phyloP scores from a whole-genome alignment of 345 rosid genomes.

The Erodium maritimum region DNA sequence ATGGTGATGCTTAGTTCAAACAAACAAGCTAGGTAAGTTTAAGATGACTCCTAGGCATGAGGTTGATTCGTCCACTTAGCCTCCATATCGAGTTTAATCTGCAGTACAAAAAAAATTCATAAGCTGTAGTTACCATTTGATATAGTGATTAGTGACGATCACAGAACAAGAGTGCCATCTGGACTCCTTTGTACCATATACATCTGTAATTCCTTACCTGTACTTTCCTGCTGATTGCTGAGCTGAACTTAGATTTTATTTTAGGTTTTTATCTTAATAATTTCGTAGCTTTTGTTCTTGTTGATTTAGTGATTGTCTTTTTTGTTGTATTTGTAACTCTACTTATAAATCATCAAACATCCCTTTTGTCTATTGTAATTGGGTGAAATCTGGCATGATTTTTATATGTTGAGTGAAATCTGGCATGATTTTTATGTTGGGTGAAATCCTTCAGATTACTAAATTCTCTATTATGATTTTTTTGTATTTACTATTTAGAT shows the following conservation, averaged over 20 bases:
- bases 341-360: not conserved
- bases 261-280: not conserved
- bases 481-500: too few relatives aligned
- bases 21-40: not conserved
- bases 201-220: not conserved
- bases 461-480: too few relatives aligned
- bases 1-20: conserved; percentile 10
- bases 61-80: not conserved
- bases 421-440: too few relatives aligned
- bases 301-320: not conserved
- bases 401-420: not conserved
- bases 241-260: not conserved
- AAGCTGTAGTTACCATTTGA: not conserved
- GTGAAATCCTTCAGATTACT: too few relatives aligned
- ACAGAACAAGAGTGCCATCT: not conserved
- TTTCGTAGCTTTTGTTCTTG: too few relatives aligned
- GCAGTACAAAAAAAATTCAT: not conserved
- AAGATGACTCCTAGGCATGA: not conserved
- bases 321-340: not conserved
- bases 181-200: not conserved
- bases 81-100: not conserved
- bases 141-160: too few relatives aligned
- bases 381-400: not conserved
- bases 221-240: not conserved
- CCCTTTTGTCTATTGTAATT: not conserved